phyloP scores from a whole-genome alignment of 139 green algal genomes.

The Coccomyxa sp. region DNA sequence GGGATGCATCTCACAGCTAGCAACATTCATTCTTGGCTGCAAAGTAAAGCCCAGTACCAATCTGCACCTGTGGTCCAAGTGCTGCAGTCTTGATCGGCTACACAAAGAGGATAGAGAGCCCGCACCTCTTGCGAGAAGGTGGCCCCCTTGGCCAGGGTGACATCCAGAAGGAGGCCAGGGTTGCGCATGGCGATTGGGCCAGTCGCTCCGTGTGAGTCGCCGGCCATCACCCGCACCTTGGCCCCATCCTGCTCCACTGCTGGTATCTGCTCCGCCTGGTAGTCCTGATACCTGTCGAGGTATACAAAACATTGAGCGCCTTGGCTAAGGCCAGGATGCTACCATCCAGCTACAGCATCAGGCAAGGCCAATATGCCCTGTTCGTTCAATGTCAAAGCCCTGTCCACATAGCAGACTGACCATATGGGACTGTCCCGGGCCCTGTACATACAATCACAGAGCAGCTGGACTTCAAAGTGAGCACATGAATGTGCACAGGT shows the following conservation, averaged over 20 bases:
- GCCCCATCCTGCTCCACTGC: slow-evolving; percentile 32
- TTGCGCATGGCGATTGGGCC: slow-evolving; percentile 79
- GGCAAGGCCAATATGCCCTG: too few relatives aligned
- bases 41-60: not conserved
- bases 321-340: too few relatives aligned
- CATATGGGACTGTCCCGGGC: too few relatives aligned
- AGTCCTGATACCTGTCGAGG: slow-evolving; percentile 71
- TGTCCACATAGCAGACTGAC: too few relatives aligned
- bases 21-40: not conserved
- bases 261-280: slow-evolving; percentile 72
- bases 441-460: too few relatives aligned
- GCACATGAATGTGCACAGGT: too few relatives aligned
- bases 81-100: not conserved
- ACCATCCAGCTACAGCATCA: too few relatives aligned
- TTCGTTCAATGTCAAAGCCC: too few relatives aligned
- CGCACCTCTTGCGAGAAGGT: slow-evolving; percentile 40
- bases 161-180: slow-evolving; percentile 80
- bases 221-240: slow-evolving; percentile 80
- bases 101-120: not conserved
- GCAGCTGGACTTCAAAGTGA: too few relatives aligned
- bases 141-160: slow-evolving; percentile 45
- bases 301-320: too few relatives aligned
- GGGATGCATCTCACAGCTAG: not conserved
- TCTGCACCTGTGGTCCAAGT: not conserved
- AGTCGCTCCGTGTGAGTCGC: slow-evolving; percentile 23